Percentiles rank a stretch among this genome's conserved stretches.
Evolutionary conservation across 1,284 basidiomycete genomes (phyloP).

Genomic region (Ceratobasidium theobromae): DNA sequence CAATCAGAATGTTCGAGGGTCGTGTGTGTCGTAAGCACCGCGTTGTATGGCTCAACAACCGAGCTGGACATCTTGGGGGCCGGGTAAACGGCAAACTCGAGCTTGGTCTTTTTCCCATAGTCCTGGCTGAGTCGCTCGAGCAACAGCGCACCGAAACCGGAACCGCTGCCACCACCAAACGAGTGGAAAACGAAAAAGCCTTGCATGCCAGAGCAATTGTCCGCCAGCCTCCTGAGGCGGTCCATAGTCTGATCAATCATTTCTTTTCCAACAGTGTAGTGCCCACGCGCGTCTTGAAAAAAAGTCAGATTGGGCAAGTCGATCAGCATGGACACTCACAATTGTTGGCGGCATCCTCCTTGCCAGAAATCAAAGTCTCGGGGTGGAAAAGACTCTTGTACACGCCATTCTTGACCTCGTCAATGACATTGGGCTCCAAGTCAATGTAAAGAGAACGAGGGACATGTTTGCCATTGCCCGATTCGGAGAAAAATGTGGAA

Average conservation of each 20-base stretch:
- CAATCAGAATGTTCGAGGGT: conserved; percentile 99
- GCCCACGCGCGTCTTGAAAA: conserved; percentile 87
- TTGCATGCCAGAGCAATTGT: conserved; percentile 97
- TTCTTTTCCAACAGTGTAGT: conserved; percentile 98
- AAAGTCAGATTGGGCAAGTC: conserved; percentile 30
- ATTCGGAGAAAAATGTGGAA: conserved; percentile 88
- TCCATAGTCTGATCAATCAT: conserved; percentile 82
- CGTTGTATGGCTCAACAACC: conserved; percentile 91
- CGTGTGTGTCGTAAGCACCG: conserved; percentile 97
- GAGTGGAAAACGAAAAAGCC: conserved; percentile 99
- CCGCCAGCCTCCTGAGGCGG: conserved; percentile 92
- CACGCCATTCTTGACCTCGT: conserved; percentile 92
- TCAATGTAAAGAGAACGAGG: conserved; percentile 97
- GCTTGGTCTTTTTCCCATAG: conserved; percentile 99
- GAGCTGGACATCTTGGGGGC: conserved; percentile 93
- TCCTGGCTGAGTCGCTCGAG: conserved; percentile 95
- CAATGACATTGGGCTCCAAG: conserved; percentile 93
- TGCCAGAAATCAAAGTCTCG: conserved; percentile 97
- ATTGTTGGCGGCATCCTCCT: conserved; percentile 99
- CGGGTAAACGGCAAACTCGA: conserved; percentile 98
- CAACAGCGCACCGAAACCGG: conserved; percentile 94
- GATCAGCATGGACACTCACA: conserved; percentile 57
- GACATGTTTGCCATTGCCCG: conserved; percentile 80
- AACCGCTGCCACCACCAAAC: conserved; percentile 98
- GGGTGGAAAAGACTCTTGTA: conserved; percentile 98